Base-by-base conservation (phyloP, 805 yeast genomes). In the Ogataea saltuana region DNA sequence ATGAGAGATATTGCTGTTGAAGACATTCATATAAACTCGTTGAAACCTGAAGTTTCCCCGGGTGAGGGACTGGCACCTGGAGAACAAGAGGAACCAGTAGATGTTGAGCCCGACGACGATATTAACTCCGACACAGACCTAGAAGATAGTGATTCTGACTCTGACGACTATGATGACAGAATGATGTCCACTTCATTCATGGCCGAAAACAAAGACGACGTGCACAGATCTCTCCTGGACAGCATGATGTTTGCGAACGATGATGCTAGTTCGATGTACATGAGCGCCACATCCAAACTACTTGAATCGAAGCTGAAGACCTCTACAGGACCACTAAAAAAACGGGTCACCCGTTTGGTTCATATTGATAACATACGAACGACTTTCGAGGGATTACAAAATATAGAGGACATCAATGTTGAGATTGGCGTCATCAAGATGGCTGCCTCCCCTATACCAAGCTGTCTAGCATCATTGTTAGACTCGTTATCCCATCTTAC, bases 281-380 rank as follows among this genome's bases (percentile, higher is more conserved):
- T 86, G 90, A 86, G 95, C 62, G 95, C 96, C 2, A 70, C 83
- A 9, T 80, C 87, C 0, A 72, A 75, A 38, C 58, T 78, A 2
- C 65, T 72, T 37, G 52, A 52, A 23, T 31, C 58, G 20, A 27
- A 33, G 13, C 10, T 13, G 41, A 35, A 13, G 28, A 21, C 17
- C 33, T 23, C 9, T 20, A 37, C 13, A 15, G 33, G 26, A 15
- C 21, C 29, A n/a, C 9, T 34, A 17, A 13, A 39, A 20, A 20
- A 35, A 5, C 33, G 49, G 6, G 25, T 54, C 3, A 37, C 65
- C 0, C 54, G 42, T 11, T 37, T 71, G 5, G 49, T 60, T 7
- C 55, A 59, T 46, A 56, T 71, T n/a, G 74, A 75, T 51, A 42
- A 56, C 8, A 49, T 74, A 4, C 59, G 58, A 2, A 43, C 76